A percentile compares a stretch with the other conserved stretches of the same genome.
These are phyloP conservation scores for Actinidia arguta DNA, from an alignment of 179 eudicot species.

Conservation along the genomic window DNA sequence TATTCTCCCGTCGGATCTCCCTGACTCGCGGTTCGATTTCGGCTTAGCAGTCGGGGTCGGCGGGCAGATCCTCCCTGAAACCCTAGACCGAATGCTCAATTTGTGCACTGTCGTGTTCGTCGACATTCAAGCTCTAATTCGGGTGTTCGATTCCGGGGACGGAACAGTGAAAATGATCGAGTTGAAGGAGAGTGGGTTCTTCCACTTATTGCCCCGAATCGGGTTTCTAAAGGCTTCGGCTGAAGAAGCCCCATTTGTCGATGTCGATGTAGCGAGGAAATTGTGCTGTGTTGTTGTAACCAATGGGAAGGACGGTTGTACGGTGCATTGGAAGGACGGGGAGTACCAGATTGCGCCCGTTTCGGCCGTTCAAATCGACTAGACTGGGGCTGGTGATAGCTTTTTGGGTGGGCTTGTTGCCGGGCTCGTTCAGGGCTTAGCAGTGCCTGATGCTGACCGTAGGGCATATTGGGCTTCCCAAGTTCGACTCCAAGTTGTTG, in stretches of 20 bases:
- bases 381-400: constrained; percentile 97
- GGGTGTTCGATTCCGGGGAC: constrained; percentile 68
- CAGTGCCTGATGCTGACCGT: constrained; percentile 91
- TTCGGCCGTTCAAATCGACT: constrained; percentile 79
- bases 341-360: constrained; percentile 69
- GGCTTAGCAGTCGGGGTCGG: constrained; percentile 95
- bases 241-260: constrained; percentile 77
- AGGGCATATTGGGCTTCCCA: constrained; percentile 74
- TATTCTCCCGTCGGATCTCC: constrained; percentile 61
- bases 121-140: constrained; percentile 81
- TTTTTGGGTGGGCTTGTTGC: constrained; percentile 85
- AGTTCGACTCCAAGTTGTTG: constrained; percentile 61
- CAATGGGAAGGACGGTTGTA: constrained; percentile 85
- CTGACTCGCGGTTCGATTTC: constrained; percentile 47
- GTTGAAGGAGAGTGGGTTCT: constrained; percentile 59
- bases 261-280: constrained; percentile 76
- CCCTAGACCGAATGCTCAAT: constrained; percentile 64
- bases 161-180: constrained; percentile 67
- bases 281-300: constrained; percentile 85
- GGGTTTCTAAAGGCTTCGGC: constrained; percentile 88
- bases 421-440: constrained; percentile 71
- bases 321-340: constrained; percentile 67
- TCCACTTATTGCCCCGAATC: constrained; percentile 49
- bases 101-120: constrained; percentile 72
- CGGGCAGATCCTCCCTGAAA: constrained; percentile 81